A percentile compares a stretch with the other conserved stretches of the same genome.
phyloP scores from a whole-genome alignment of 305 asterid species.

The Fraxinus platypoda region DNA sequence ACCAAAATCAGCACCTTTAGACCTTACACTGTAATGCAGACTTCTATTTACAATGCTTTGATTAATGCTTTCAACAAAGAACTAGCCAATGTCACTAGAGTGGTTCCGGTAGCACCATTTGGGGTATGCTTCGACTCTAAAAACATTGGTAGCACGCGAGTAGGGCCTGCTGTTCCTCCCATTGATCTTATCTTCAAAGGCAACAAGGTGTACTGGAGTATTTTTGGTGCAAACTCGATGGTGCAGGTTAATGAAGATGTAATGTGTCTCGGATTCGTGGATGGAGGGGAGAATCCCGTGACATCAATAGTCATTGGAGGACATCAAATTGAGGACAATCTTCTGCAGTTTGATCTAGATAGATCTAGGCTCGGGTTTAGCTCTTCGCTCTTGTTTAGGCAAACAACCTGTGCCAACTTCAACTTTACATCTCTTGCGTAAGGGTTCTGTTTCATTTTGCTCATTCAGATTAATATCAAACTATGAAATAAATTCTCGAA shows the following conservation, averaged over 20 bases:
- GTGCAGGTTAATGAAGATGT: slow-evolving; percentile 33
- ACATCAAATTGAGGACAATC: slow-evolving; percentile 43
- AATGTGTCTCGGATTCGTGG: slow-evolving; percentile 39
- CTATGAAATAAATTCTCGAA: neutral
- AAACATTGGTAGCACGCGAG: slow-evolving; percentile 38
- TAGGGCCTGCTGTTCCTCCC: slow-evolving; percentile 42
- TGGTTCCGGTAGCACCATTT: slow-evolving; percentile 28
- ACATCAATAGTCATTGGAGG: slow-evolving; percentile 42
- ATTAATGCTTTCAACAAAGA: slow-evolving; percentile 27
- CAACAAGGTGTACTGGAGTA: slow-evolving; percentile 37
- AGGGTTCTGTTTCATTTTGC: neutral
- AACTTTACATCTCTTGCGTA: slow-evolving; percentile 27
- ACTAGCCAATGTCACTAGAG: slow-evolving; percentile 31
- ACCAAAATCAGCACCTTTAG: slow-evolving; percentile 42
- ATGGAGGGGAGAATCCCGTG: slow-evolving; percentile 37
- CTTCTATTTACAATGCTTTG: slow-evolving; percentile 35
- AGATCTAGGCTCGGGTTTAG: slow-evolving; percentile 38
- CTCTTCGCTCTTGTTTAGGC: slow-evolving; percentile 32
- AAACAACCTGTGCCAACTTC: slow-evolving; percentile 41
- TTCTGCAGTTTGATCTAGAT: slow-evolving; percentile 42
- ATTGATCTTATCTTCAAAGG: slow-evolving; percentile 34
- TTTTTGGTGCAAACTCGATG: slow-evolving; percentile 47
- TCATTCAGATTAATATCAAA: neutral
- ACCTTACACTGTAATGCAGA: slow-evolving; percentile 36
- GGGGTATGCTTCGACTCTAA: slow-evolving; percentile 33